phyloP scores from a whole-genome alignment of 73 alveolate species.

The Symbiodinium pilosum region DNA sequence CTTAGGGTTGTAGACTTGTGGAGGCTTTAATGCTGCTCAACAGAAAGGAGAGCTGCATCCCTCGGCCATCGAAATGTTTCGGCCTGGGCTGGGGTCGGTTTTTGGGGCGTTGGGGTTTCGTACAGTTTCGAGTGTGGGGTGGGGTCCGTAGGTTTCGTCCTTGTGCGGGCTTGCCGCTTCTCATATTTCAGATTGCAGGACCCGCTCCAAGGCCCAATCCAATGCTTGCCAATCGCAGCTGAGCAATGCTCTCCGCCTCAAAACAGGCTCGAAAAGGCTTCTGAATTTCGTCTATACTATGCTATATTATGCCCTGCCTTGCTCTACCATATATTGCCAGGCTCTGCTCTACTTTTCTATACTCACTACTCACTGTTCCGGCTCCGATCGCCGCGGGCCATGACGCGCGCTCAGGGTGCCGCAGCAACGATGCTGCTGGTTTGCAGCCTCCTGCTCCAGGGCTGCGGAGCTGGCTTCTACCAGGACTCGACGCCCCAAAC shows the following conservation, averaged over 20 bases:
- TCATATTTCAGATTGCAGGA: neutral
- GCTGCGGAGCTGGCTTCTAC: constrained; percentile 12
- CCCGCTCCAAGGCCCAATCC: neutral
- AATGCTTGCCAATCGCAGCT: neutral
- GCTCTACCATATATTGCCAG: neutral
- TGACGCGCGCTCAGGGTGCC: constrained; percentile 7
- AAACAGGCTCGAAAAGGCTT: neutral
- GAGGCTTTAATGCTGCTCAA: too few species aligned
- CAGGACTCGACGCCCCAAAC: neutral
- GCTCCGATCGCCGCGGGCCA: neutral
- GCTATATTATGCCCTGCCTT: neutral
- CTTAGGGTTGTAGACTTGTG: too few species aligned
- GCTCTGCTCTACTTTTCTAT: neutral
- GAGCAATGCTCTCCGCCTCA: neutral
- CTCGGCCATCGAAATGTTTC: neutral
- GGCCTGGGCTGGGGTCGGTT: neutral
- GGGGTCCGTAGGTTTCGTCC: neutral
- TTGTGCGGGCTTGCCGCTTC: neutral
- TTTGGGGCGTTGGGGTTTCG: too few species aligned
- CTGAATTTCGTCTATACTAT: neutral
- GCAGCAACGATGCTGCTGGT: neutral
- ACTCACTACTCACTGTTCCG: neutral
- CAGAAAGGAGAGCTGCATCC: neutral
- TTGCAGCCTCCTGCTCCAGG: neutral
- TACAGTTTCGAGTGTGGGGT: neutral